Base-by-base conservation (phyloP, 208 protist genomes). In the Acanthamoeba royreba region DNA sequence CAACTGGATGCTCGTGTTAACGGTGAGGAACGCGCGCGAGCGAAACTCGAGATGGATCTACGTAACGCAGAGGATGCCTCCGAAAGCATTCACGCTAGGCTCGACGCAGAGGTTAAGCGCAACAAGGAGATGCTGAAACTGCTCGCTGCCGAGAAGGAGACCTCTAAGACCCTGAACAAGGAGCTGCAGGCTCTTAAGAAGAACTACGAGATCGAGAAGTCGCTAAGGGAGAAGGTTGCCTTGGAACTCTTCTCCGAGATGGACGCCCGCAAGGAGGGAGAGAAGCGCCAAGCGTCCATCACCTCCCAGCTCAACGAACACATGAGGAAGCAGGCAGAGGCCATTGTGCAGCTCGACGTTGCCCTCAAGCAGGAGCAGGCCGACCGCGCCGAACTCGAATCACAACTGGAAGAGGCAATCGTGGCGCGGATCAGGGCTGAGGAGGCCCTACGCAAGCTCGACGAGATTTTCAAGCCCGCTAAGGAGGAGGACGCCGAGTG, bases 301-400 rank as follows among this genome's bases (percentile, higher is more conserved):
- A 85, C 53, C 42, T 40, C 74, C 74, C 43, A 40, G 9, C 74
- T 85, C 74, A 85, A 85, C 74, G 74, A 85, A 1, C 74, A 85
- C 74, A 31, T 85, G 38, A 85, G 38, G 74, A 85, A 85, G 74
- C 74, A 85, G 42, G 43, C 74, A 25, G 74, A 85, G 43, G 43
- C 74, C 22, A 85, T 85, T 28, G 74, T 85, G 4, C 74, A 85
- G 43, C 42, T 85, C 42, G 74, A 85, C n/a, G 15, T 42, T 45
- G 74, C 43, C n/a, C 74, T 85, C 43, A 85, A 85, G 42, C 74
- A 85, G 43, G 74, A 85, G 74, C 74, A 85, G 22, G 17, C 43
- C 74, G 74, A 85, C 13, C 74, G 42, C 42, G 17, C 22, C 42
- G 11, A 85, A n/a, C 74, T 85, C 42, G 74, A 85, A 33, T 40